Conservation (phyloP, 2,329 filamentous ascomycete species). For the Neofusicoccum kwambonambiense region DNA sequence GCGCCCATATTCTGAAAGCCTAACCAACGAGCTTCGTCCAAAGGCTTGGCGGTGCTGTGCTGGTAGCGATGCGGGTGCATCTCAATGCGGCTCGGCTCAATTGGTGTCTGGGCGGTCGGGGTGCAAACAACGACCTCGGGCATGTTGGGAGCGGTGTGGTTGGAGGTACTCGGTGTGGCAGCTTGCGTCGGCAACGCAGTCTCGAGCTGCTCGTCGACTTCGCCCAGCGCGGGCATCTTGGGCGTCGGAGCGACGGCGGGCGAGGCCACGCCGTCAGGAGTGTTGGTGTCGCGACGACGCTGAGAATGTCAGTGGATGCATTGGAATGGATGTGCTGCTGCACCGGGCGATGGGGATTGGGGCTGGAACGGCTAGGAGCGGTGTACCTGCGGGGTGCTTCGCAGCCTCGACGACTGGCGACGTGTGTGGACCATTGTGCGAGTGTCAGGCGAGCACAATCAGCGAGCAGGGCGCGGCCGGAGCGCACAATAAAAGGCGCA, state of each 20-base stretch:
- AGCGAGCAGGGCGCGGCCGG: not conserved
- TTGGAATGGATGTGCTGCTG: not conserved
- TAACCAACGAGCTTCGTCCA: conserved; percentile 76
- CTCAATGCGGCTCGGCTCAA: conserved; percentile 72
- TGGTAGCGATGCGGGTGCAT: conserved; percentile 91
- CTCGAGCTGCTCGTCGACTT: conserved; percentile 9
- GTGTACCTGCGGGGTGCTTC: conserved; percentile 14
- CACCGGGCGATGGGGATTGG: not conserved
- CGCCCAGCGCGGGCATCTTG: conserved; percentile 12
- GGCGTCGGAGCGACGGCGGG: not conserved
- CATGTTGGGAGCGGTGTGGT: not conserved
- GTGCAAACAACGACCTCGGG: conserved; percentile 29
- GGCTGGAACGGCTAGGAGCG: not conserved
- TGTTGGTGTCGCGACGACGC: not conserved
- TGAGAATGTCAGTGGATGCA: not conserved
- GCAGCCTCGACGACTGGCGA: conserved; percentile 15
- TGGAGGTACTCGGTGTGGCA: not conserved
- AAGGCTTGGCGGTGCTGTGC: conserved; percentile 68
- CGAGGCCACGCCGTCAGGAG: not conserved
- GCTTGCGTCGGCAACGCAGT: not conserved
- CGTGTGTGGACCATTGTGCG: conserved; percentile 12
- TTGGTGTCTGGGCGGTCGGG: conserved; percentile 62
- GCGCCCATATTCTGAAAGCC: conserved; percentile 71
- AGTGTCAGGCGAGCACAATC: not conserved
- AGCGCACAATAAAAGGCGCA: not conserved